Base-by-base conservation (phyloP, 2,329 filamentous ascomycete genomes). In the Neofusicoccum umdonicola region DNA sequence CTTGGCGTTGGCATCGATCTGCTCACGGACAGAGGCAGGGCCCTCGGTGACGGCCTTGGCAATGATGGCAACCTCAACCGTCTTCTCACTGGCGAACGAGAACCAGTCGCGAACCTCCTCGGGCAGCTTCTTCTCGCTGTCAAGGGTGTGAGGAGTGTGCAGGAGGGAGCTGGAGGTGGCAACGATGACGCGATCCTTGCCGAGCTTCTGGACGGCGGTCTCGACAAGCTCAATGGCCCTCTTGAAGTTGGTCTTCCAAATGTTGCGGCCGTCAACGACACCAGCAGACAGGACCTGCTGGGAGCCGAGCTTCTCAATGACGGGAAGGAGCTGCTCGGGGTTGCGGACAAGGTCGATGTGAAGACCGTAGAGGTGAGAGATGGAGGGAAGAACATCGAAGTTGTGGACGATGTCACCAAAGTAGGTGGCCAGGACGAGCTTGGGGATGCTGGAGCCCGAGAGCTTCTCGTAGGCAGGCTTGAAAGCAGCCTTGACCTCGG, bases 201-300 rank as follows among this genome's bases (percentile, higher is more conserved):
- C 94, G 69, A 99, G 88, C 85, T 96, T 92, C 85, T 97, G 92
- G 74, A 98, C 84, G 69, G 94, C 95, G 66, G 87, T 84, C 88
- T 98, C 92, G 67, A 95, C 90, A 69, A 84, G 87, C 85, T 95
- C 93, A 70, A 99, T 96, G 76, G 95, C 93, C 74, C 88, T 88
- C 88, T 96, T 91, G 84, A 97, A 90, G 89, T 98, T 96, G 83
- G 93, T 97, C 91, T 99, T 99, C 95, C 95, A 99, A 86, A 99
- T 98, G 88, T 99, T 99, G 76, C 95, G 93, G 75, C 95, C 95
- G 75, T 99, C 93, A 71, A 99, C 95, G 73, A 99, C 91, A 92
- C 95, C 95, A 70, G 89, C 90, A 71, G 95, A 99, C 71, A 99
- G 89, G 72, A 93, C 82, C 78, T 97, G 96, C 80, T 93, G 92